These are phyloP conservation scores for Achaetomiella virescens DNA, from an alignment of 495 filamentous ascomycete species.

Conservation along the genomic window DNA sequence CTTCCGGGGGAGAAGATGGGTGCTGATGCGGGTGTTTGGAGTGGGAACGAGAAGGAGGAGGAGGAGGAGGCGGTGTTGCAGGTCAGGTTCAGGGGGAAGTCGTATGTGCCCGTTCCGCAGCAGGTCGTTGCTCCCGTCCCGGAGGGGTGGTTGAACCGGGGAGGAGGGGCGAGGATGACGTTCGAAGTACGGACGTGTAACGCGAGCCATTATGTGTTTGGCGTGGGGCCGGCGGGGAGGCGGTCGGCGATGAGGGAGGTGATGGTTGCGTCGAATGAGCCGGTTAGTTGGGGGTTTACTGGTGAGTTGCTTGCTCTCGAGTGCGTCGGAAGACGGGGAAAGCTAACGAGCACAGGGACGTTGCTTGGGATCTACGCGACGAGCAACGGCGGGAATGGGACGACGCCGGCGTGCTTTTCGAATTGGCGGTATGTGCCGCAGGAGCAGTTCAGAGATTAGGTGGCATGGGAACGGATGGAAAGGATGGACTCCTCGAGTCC, in stretches of 20 bases:
- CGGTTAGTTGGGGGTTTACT: conserved; percentile 47
- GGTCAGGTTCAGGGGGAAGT: conserved; percentile 35
- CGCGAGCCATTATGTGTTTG: conserved; percentile 41
- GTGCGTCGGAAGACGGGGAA: background rate
- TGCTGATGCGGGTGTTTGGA: background rate
- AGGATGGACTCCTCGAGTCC: background rate
- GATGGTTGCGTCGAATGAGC: conserved; percentile 33
- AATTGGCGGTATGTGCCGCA: conserved; percentile 41
- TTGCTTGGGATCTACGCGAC: conserved; percentile 48
- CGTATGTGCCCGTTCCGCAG: conserved; percentile 31
- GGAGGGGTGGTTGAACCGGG: conserved; percentile 31
- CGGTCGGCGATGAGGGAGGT: conserved; percentile 29
- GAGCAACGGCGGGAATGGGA: conserved; percentile 42
- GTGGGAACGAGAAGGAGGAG: background rate
- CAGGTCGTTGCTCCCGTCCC: conserved; percentile 28
- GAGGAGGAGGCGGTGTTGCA: conserved; percentile 22
- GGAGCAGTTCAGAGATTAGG: conserved; percentile 37
- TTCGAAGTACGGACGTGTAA: conserved; percentile 44
- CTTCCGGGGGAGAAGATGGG: background rate
- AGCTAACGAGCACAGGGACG: conserved; percentile 22
- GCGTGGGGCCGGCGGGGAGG: conserved; percentile 32
- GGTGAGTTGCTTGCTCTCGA: conserved; percentile 25
- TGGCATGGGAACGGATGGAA: background rate
- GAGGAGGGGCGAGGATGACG: conserved; percentile 17
- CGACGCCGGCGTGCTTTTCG: conserved; percentile 37